These are phyloP conservation scores for Sporothrix inflata DNA, from an alignment of 2,329 filamentous ascomycete species.

Conservation along the genomic window DNA sequence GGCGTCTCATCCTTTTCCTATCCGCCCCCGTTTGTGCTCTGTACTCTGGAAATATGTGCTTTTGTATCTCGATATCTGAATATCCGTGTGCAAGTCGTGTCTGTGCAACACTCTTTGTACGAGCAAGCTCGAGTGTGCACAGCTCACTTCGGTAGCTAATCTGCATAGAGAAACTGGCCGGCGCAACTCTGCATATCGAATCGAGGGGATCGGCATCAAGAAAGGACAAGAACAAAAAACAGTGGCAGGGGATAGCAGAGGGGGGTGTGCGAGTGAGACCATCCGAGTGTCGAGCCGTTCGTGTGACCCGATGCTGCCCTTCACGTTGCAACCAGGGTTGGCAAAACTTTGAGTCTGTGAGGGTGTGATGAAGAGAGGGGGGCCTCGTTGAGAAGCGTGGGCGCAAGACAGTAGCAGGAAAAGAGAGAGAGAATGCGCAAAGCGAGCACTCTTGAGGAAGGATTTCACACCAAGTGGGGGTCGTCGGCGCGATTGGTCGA, in stretches of 20 bases:
- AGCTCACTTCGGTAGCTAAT: constrained; percentile 12
- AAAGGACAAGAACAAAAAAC: background rate
- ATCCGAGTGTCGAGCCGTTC: constrained; percentile 22
- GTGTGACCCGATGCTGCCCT: constrained; percentile 27
- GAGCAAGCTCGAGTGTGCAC: background rate
- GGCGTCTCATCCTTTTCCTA: constrained; percentile 3
- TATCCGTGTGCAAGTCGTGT: background rate
- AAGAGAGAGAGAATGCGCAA: background rate
- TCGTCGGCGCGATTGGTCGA: constrained; percentile 13
- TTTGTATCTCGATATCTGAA: constrained; percentile 1
- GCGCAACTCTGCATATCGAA: constrained; percentile 9
- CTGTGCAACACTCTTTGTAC: constrained; percentile 12
- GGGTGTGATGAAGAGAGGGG: constrained; percentile 4
- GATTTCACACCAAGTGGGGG: constrained; percentile 20
- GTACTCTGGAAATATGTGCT: background rate
- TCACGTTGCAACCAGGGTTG: constrained; percentile 21
- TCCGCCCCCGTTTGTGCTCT: background rate
- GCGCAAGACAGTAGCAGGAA: background rate
- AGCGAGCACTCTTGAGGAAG: background rate
- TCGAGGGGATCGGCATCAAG: constrained; percentile 6
- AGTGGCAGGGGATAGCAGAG: background rate
- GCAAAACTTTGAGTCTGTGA: background rate
- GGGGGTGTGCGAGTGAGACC: constrained; percentile 15
- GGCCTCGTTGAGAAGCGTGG: background rate
- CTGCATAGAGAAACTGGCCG: background rate